Evolutionary conservation across 805 yeast species (phyloP).

Genomic region (Schwanniomyces pseudopolymorphus): DNA sequence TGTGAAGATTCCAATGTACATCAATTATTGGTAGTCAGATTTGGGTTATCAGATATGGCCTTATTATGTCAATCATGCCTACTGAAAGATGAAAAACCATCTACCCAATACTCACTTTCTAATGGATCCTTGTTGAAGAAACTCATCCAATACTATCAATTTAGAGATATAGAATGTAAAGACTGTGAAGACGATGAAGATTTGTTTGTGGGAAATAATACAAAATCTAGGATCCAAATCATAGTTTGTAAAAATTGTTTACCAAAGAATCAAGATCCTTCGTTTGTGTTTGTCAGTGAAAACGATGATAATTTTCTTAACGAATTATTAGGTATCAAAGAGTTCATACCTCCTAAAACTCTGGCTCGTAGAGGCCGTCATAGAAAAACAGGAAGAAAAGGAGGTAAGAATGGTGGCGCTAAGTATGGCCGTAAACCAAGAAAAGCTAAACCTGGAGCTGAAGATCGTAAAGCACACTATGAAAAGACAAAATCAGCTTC

Average conservation of each 20-base stretch:
- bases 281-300: slow-evolving; percentile 39
- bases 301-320: slow-evolving; percentile 47
- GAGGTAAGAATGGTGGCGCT: slow-evolving; percentile 16
- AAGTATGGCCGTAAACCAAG: slow-evolving; percentile 15
- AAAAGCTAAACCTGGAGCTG: slow-evolving; percentile 28
- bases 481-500: slow-evolving; percentile 29
- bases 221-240: slow-evolving; percentile 9
- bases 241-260: slow-evolving; percentile 48
- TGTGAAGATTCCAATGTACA: slow-evolving; percentile 56
- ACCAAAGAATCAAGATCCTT: slow-evolving; percentile 13
- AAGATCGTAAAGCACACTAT: slow-evolving; percentile 39
- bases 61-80: slow-evolving; percentile 49
- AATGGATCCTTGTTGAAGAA: slow-evolving; percentile 57
- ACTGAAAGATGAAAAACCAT: slow-evolving; percentile 44
- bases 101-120: slow-evolving; percentile 49
- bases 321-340: slow-evolving; percentile 50
- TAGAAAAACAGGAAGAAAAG: slow-evolving; percentile 31
- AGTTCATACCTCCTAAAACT: slow-evolving; percentile 23
- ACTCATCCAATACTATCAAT: slow-evolving; percentile 46
- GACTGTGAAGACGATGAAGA: slow-evolving; percentile 43
- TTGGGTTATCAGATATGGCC: slow-evolving; percentile 55
- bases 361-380: slow-evolving; percentile 28
- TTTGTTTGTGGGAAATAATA: slow-evolving; percentile 32
- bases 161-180: slow-evolving; percentile 51
- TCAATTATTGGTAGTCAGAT: slow-evolving; percentile 48